Conservation (phyloP, 805 yeast genomes). For the Ogataea methanolica region DNA sequence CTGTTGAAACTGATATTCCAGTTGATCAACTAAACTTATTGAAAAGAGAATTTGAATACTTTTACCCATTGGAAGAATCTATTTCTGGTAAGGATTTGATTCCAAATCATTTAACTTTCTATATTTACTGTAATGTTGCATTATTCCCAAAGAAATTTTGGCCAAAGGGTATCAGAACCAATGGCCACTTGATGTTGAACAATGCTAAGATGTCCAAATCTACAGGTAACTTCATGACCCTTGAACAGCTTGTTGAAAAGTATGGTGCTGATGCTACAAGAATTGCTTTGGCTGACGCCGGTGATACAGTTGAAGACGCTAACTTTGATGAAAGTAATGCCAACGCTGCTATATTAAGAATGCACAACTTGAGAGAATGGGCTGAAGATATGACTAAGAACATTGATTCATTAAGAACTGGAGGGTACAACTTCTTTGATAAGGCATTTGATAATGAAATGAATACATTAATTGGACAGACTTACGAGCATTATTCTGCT, state of each 20-base stretch:
- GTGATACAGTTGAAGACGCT: conserved; percentile 96
- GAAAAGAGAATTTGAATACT: conserved; percentile 94
- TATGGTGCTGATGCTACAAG: conserved; percentile 98
- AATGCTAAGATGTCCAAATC: conserved; percentile 98
- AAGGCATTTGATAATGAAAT: conserved; percentile 89
- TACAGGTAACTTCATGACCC: conserved; percentile 94
- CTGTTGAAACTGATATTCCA: conserved; percentile 56
- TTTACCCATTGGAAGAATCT: conserved; percentile 90
- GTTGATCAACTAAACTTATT: conserved; percentile 58
- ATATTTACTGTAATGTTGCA: conserved; percentile 89
- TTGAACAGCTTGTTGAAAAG: conserved; percentile 77
- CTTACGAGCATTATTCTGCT: conserved; percentile 62
- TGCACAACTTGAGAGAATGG: conserved; percentile 93
- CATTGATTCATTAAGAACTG: conserved; percentile 51
- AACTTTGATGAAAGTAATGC: conserved; percentile 96
- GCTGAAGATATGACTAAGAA: conserved; percentile 67
- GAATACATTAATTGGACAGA: conserved; percentile 72
- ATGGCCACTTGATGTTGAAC: conserved; percentile 92
- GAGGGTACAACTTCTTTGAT: conserved; percentile 69
- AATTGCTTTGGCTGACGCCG: conserved; percentile 97
- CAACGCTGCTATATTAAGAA: conserved; percentile 93
- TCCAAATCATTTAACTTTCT: conserved; percentile 96
- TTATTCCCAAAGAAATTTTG: conserved; percentile 85
- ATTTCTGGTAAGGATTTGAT: conserved; percentile 95
- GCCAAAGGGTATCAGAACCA: conserved; percentile 93